Conservation (phyloP, 1,284 basidiomycete species). For the Inonotus obliquus region DNA sequence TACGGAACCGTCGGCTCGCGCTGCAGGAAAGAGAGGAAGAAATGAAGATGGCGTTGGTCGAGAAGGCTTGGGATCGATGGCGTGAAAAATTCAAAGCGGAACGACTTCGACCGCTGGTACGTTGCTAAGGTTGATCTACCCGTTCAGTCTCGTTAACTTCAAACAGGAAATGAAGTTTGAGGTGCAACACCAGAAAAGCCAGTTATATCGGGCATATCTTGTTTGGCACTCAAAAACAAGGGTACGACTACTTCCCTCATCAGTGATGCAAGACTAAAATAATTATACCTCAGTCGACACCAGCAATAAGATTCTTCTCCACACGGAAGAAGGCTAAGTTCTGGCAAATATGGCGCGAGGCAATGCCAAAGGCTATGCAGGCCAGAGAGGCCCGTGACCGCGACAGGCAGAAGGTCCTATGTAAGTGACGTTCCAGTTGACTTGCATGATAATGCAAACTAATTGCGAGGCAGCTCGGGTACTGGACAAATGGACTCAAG, state of each 20-base stretch:
- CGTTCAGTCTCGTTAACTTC: not conserved
- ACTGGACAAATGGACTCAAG: constrained; percentile 61
- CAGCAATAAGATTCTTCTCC: constrained; percentile 69
- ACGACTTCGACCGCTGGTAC: constrained; percentile 57
- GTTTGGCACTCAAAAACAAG: constrained; percentile 71
- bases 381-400: constrained; percentile 59
- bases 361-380: constrained; percentile 64
- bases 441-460: not conserved
- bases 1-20: constrained; percentile 50
- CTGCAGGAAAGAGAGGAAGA: constrained; percentile 61
- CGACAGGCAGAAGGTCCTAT: constrained; percentile 48
- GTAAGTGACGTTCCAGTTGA: constrained; percentile 42
- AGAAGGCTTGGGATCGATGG: constrained; percentile 71
- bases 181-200: constrained; percentile 51
- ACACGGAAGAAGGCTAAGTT: constrained; percentile 51
- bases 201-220: constrained; percentile 60
- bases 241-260: constrained; percentile 31
- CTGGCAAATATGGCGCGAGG: constrained; percentile 61
- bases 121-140: constrained; percentile 24
- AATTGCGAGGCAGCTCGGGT: constrained; percentile 41
- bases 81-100: constrained; percentile 61
- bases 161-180: constrained; percentile 57
- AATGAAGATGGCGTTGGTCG: constrained; percentile 44
- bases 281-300: constrained; percentile 57
- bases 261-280: constrained; percentile 19